Percentiles rank a stretch among this genome's conserved stretches.
Conservation (phyloP, 371 early-diverging fungal genomes). For the Mucor saturninus region DNA sequence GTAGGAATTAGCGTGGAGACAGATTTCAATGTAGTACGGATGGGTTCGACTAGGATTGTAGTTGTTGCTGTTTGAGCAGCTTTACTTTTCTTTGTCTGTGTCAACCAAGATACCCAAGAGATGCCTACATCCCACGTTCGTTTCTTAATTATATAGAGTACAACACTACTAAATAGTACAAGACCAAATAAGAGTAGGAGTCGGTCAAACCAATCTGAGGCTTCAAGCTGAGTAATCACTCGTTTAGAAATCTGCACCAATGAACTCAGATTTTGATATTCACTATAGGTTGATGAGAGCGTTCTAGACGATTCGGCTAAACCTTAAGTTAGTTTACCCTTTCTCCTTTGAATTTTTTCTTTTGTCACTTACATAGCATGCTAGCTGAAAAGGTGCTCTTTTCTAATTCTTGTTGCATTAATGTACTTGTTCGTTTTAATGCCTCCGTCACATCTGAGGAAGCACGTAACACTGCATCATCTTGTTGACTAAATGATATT, state of each 20-base stretch:
- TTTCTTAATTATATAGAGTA: constrained; percentile 70
- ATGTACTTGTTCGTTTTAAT: constrained; percentile 66
- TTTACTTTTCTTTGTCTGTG: constrained; percentile 24
- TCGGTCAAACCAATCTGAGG: constrained; percentile 75
- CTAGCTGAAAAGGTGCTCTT: constrained; percentile 67
- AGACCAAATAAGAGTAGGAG: constrained; percentile 69
- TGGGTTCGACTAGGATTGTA: background rate
- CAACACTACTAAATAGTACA: constrained; percentile 64
- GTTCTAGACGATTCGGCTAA: constrained; percentile 71
- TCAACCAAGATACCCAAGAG: constrained; percentile 56
- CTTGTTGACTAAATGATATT: constrained; percentile 31
- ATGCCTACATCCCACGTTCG: constrained; percentile 72
- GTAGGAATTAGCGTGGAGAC: background rate
- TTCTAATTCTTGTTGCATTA: constrained; percentile 80
- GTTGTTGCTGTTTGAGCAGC: background rate
- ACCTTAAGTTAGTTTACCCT: background rate
- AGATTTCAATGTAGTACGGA: background rate
- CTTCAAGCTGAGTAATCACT: constrained; percentile 70
- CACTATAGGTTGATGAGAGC: constrained; percentile 55
- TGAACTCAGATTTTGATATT: constrained; percentile 69
- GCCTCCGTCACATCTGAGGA: constrained; percentile 67
- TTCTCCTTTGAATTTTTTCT: background rate
- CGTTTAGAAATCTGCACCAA: constrained; percentile 65
- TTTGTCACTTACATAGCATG: constrained; percentile 61
- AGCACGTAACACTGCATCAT: constrained; percentile 53